These are phyloP conservation scores for Aspergillus bridgeri DNA, from an alignment of 495 filamentous ascomycete species.

Conservation along the genomic window DNA sequence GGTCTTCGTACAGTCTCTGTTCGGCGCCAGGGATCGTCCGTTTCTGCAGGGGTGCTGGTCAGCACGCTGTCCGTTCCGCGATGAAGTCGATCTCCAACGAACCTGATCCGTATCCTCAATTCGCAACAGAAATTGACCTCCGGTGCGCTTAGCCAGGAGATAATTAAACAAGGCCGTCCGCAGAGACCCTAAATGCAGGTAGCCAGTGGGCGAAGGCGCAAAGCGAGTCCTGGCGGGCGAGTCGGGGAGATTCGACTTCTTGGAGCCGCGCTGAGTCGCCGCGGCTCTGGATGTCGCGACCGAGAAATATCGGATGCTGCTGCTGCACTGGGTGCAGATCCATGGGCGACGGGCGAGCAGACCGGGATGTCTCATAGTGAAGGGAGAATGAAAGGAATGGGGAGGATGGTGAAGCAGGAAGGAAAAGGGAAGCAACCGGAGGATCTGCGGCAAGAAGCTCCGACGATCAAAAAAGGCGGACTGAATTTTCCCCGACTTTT, in stretches of 20 bases:
- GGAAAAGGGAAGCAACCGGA: constrained; percentile 25
- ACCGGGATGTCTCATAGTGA: constrained; percentile 5
- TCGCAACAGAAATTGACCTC: constrained; percentile 87
- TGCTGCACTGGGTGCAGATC: constrained; percentile 41
- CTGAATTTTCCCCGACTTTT: constrained; percentile 9
- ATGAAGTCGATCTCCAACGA: constrained; percentile 13
- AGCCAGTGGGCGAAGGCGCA: constrained; percentile 92
- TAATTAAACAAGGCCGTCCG: constrained; percentile 93
- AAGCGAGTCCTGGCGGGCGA: constrained; percentile 84
- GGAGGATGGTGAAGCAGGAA: constrained; percentile 4
- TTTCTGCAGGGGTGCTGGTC: constrained; percentile 51
- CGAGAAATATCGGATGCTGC: constrained; percentile 33
- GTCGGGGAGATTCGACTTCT: constrained; percentile 46
- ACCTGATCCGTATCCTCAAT: constrained; percentile 97
- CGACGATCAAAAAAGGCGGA: constrained; percentile 13
- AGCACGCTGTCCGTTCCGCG: constrained; percentile 18
- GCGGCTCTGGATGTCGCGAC: constrained; percentile 18
- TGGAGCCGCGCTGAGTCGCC: constrained; percentile 17
- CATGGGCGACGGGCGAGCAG: constrained; percentile 38
- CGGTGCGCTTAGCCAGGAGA: constrained; percentile 78
- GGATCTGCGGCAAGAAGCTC: constrained; percentile 26
- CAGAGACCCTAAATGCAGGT: constrained; percentile 86
- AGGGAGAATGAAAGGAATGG: constrained; percentile 24
- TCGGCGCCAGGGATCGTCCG: constrained; percentile 77
- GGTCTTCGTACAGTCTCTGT: constrained; percentile 66